Evolutionary conservation across 1,284 basidiomycete genomes (phyloP).

Genomic region (Sporisorium sorghi): DNA sequence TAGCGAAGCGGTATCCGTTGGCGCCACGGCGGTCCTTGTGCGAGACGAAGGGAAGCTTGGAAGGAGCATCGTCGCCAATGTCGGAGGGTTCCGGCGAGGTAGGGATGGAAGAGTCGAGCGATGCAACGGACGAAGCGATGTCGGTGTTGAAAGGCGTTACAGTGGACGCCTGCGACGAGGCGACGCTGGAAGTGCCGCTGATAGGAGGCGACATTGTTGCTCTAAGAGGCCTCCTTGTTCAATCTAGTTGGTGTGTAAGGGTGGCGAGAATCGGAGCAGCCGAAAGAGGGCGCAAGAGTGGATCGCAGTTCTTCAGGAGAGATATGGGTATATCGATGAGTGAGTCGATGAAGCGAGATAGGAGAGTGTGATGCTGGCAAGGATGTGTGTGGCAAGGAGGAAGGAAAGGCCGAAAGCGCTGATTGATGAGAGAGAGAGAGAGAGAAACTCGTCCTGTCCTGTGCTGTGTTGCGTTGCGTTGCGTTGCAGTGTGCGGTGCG

Average conservation of each 20-base stretch:
- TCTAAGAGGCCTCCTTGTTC: neutral
- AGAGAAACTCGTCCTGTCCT: too few species aligned
- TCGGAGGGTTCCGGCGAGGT: constrained; percentile 51
- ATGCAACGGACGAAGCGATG: constrained; percentile 48
- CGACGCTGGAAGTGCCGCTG: constrained; percentile 29
- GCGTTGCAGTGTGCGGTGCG: neutral
- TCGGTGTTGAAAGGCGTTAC: constrained; percentile 42
- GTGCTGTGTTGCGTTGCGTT: constrained; percentile 1
- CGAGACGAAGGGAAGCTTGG: constrained; percentile 42
- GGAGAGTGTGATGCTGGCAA: neutral
- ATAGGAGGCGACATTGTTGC: constrained; percentile 32
- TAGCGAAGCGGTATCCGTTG: constrained; percentile 74
- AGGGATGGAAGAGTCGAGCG: constrained; percentile 50
- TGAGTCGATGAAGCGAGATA: neutral
- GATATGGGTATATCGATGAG: constrained; percentile 5
- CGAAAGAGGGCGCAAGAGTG: constrained; percentile 18
- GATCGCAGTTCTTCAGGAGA: constrained; percentile 30
- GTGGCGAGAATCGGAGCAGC: neutral
- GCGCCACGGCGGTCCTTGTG: constrained; percentile 55
- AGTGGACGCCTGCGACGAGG: constrained; percentile 50
- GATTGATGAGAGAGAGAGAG: too few species aligned
- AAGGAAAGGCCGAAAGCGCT: too few species aligned
- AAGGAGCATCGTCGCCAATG: constrained; percentile 36
- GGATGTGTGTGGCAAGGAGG: neutral
- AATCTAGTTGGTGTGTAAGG: too few species aligned